A percentile compares a stretch with the other conserved stretches of the same genome.
Evolutionary conservation across 306 rosid genomes (phyloP).

Genomic region (Lotus japonicus): DNA sequence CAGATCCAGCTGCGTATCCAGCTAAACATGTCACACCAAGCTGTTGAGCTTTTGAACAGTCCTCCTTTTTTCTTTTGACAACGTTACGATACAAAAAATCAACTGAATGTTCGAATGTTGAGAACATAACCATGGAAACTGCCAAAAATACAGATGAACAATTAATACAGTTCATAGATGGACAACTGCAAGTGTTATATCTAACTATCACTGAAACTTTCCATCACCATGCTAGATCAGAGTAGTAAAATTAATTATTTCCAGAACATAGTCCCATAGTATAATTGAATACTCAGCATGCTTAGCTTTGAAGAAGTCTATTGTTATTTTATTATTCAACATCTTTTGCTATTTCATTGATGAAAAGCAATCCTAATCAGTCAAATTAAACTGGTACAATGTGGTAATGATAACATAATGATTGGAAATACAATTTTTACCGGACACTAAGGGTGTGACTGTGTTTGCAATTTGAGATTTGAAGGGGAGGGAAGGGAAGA

Average conservation of each 20-base stretch:
- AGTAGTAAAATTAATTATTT: not conserved
- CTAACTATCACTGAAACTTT: slow-evolving; percentile 18
- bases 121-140: slow-evolving; percentile 61
- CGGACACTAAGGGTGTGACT: not conserved
- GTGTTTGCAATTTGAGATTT: too few relatives aligned
- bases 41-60: slow-evolving; percentile 48
- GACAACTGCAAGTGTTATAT: not conserved
- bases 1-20: slow-evolving; percentile 59
- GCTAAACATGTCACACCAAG: slow-evolving; percentile 59
- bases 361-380: not conserved
- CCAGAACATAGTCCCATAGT: not conserved
- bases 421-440: not conserved
- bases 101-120: slow-evolving; percentile 57
- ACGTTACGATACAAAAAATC: slow-evolving; percentile 41
- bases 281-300: not conserved
- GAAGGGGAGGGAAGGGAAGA: too few relatives aligned
- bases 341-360: too few relatives aligned
- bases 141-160: slow-evolving; percentile 16
- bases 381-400: not conserved
- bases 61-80: slow-evolving; percentile 45
- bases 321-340: not conserved
- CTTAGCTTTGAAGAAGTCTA: not conserved
- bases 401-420: not conserved
- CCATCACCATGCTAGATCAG: slow-evolving; percentile 3
- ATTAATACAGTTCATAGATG: slow-evolving; percentile 20